Percentiles rank a stretch among this genome's conserved stretches.
Conservation (phyloP, 2,329 filamentous ascomycete species). For the Claviceps lovelessii region DNA sequence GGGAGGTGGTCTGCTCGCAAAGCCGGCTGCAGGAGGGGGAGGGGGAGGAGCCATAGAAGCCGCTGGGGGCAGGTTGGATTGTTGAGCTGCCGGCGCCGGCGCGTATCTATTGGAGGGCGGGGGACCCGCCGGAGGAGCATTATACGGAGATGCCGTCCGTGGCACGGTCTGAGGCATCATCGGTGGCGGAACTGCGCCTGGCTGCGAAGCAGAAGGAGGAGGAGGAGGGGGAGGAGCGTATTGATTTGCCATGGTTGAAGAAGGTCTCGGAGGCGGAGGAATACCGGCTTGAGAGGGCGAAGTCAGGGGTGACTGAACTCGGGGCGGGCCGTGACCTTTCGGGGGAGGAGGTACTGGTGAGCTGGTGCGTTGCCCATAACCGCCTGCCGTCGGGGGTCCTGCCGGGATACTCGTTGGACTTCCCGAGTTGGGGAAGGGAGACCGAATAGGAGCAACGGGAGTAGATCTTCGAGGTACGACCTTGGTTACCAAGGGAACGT, state of each 20-base stretch:
- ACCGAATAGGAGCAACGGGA: slow-evolving; percentile 54
- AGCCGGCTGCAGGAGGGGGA: slow-evolving; percentile 18
- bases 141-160: slow-evolving; percentile 74
- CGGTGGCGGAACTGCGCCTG: slow-evolving; percentile 49
- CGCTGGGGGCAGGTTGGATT: slow-evolving; percentile 28
- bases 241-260: slow-evolving; percentile 46
- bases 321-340: slow-evolving; percentile 57
- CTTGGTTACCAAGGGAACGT: slow-evolving; percentile 76
- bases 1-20: slow-evolving; percentile 28
- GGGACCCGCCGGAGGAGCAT: slow-evolving; percentile 55
- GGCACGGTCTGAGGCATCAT: slow-evolving; percentile 44
- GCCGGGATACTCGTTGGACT: slow-evolving; percentile 26
- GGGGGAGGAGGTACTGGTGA: slow-evolving; percentile 65
- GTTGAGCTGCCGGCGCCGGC: slow-evolving; percentile 46
- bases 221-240: slow-evolving; percentile 41
- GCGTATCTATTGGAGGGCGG: slow-evolving; percentile 67
- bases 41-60: slow-evolving; percentile 28
- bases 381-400: slow-evolving; percentile 23
- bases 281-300: slow-evolving; percentile 32
- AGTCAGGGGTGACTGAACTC: slow-evolving; percentile 57
- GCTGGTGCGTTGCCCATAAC: slow-evolving; percentile 49
- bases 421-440: slow-evolving; percentile 59
- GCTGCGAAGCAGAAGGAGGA: slow-evolving; percentile 41
- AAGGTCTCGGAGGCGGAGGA: slow-evolving; percentile 44
- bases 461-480: slow-evolving; percentile 59